Conservation (phyloP, 768 basidiomycete genomes). For the Suillus clintonianus region DNA sequence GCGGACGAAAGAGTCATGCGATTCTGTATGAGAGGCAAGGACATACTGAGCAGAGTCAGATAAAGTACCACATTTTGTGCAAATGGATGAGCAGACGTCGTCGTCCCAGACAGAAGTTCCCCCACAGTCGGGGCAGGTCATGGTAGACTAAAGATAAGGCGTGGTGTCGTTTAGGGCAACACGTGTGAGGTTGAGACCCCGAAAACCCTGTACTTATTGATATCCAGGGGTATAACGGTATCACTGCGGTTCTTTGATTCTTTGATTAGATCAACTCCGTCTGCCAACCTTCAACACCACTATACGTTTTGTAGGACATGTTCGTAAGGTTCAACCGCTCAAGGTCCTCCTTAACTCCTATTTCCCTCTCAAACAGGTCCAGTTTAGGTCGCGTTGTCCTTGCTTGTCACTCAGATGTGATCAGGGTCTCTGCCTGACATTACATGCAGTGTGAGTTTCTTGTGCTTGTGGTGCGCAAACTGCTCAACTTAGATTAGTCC, state of each 20-base stretch:
- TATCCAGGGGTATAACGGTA: neutral
- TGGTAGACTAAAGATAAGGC: neutral
- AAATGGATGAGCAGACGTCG: constrained; percentile 60
- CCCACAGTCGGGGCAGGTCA: constrained; percentile 56
- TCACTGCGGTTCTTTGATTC: neutral
- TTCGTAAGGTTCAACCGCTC: constrained; percentile 4
- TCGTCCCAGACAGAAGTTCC: constrained; percentile 55
- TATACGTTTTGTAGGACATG: neutral
- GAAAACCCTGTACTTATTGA: constrained; percentile 21
- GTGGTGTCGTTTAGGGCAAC: no score
- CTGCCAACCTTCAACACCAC: neutral
- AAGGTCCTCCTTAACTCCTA: constrained; percentile 13
- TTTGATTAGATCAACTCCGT: constrained; percentile 4
- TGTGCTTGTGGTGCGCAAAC: constrained; percentile 6
- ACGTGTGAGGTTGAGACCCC: constrained; percentile 21
- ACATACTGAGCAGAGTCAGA: constrained; percentile 61
- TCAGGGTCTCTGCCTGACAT: constrained; percentile 23
- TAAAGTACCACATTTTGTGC: constrained; percentile 72
- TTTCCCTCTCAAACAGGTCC: neutral
- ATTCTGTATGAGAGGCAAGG: constrained; percentile 50
- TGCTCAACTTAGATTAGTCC: constrained; percentile 9
- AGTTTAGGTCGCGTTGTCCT: neutral
- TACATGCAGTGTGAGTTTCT: constrained; percentile 6
- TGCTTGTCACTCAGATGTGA: constrained; percentile 14
- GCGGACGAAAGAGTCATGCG: constrained; percentile 34